Base-by-base conservation (phyloP, 305 asterid species). In the Plantago coronopus region DNA sequence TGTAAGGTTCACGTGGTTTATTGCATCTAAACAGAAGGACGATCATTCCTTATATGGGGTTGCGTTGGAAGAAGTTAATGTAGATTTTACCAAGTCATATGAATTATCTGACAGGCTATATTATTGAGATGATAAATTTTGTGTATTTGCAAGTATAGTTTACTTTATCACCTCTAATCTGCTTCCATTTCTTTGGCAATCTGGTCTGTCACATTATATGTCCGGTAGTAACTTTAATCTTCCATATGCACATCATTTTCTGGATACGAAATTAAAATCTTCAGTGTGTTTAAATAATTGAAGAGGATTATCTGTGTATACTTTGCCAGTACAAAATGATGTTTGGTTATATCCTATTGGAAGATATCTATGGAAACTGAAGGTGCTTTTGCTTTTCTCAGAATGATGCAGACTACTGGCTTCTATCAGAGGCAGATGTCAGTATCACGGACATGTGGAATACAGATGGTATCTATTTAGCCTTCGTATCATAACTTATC, bases 401-500 rank as follows among this genome's bases (percentile, higher is more conserved):
- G 97, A 76, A 81, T 17, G 95, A 81, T 48, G 77, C 89, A 34
- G 99, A 93, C 82, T 93, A 93, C 69, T 93, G 96, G 96, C 89
- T 93, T 70, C 65, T 76, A 58, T 79, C 98, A 49, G 95, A 86
- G 40, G 80, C 83, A 62, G 85, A 73, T 68, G 79, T 89, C 75
- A 93, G 99, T 89, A 79, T 89, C 55, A 86, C 98, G 25, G 93
- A 91, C 70, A 79, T 91, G 95, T 91, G 98, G 98, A 82, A 81
- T 79, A 69, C 84, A 20, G 98, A 84, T 64, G 70, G 95, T 88
- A 80, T 67, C 40, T 34, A 80, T 67, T 12, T 34, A 7, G 8
- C 54, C 74, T 77, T 69, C 62, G 62, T 43, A 20, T 34, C 11
- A 45, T 62, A 58, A 34, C 8, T 34, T 12, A 34, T 34, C 40